Evolutionary conservation across 2,329 filamentous ascomycete species (phyloP), one percentile per base, ranked within the genome.

Genomic region (Neopestalotiopsis clavispora): DNA sequence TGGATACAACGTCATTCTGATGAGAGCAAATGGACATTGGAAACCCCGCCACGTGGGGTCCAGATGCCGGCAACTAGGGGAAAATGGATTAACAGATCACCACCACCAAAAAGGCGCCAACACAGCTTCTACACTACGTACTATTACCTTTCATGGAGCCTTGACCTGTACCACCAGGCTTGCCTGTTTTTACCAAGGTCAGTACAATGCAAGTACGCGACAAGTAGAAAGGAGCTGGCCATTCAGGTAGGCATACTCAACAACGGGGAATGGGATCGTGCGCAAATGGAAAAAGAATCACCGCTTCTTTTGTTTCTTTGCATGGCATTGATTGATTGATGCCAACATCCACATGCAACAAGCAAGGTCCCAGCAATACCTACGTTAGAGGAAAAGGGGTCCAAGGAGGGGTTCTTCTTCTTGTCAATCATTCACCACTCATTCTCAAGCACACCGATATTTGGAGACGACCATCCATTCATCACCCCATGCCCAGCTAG

Each of bases 11-110:
- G 59, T 62, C 59, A 62, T 34, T 23, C 45, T 52, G 30, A 59
- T 59, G 23, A 40, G 28, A 40, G 59, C 59, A 62, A 62, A 62
- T 62, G n/a, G 20, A 62, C 59, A 62, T 62, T 34, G 14, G 13
- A 20, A 28, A 62, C 30, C 59, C 59, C 59, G 30, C 32, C 59
- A 62, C 59, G 59, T 62, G 59, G 59, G 59, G 59, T 62, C n/a
- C 20, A 52, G 45, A 20, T 52, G 45, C 45, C 45, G 45, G 20
- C 9, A 20, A 20, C 45, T 20, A 52, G 20, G 20, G 45, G 45
- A 20, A 6, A 20, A 9, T 20, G 13, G 45, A 52, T 20, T 52
- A 17, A 52, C 45, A 52, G 45, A 52, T 52, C 45, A 52, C 34
- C 34, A 38, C 34, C 34, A 38, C 34, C 34, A 38, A 10, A 38